These are phyloP conservation scores for Medicago ruthenica DNA, from an alignment of 306 rosid genomes.

Conservation along the genomic window DNA sequence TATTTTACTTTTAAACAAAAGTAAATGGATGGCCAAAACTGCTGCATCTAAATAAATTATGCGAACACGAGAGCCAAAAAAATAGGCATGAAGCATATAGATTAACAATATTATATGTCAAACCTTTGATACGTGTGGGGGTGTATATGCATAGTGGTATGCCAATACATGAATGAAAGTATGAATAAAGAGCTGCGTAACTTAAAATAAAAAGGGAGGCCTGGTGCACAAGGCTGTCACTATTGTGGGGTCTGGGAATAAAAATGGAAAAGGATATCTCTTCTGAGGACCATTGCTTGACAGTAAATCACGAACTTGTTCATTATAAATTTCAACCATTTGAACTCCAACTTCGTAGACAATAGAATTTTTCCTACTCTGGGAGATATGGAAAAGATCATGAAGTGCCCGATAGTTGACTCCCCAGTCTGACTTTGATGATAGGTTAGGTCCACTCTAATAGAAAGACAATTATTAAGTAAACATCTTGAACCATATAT, in stretches of 20 bases:
- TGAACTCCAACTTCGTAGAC: slow-evolving; percentile 92
- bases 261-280: slow-evolving; percentile 79
- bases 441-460: slow-evolving; percentile 85
- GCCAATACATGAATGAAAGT: slow-evolving; percentile 31
- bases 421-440: slow-evolving; percentile 88
- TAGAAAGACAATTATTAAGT: slow-evolving; percentile 40
- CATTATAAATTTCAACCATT: slow-evolving; percentile 98
- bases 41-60: slow-evolving; percentile 8
- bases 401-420: slow-evolving; percentile 92
- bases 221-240: background rate
- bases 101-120: slow-evolving; percentile 20
- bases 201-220: slow-evolving; percentile 17
- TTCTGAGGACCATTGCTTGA: slow-evolving; percentile 78
- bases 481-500: slow-evolving; percentile 22
- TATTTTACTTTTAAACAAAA: slow-evolving; percentile 17
- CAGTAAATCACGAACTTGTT: slow-evolving; percentile 97
- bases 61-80: slow-evolving; percentile 20
- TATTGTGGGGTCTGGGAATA: slow-evolving; percentile 29
- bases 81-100: slow-evolving; percentile 14
- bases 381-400: slow-evolving; percentile 93
- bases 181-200: slow-evolving; percentile 8
- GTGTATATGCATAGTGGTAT: background rate
- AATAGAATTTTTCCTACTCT: slow-evolving; percentile 76
- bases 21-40: slow-evolving; percentile 18
- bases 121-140: slow-evolving; percentile 1